Percentiles rank a stretch among this genome's conserved stretches.
phyloP scores from a whole-genome alignment of 2,329 filamentous ascomycete species.

The Eutypella sp. region DNA sequence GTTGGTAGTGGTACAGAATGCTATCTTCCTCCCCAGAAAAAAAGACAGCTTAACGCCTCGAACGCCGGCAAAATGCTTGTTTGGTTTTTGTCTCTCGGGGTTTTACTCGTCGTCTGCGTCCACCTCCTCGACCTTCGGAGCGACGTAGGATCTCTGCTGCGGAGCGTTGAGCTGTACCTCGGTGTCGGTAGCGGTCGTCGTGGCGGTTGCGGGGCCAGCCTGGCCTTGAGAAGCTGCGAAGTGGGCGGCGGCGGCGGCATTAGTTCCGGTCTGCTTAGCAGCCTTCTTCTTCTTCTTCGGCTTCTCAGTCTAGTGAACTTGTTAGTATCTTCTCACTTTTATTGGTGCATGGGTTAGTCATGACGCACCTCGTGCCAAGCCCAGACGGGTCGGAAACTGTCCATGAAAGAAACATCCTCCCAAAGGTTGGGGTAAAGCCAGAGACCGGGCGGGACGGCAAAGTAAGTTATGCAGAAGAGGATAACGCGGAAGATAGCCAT shows the following conservation, averaged over 20 bases:
- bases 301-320: constrained; percentile 23
- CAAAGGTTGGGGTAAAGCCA: constrained; percentile 98
- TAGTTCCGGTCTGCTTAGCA: constrained; percentile 29
- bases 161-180: constrained; percentile 44
- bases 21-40: no score
- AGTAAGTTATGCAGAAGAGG: constrained; percentile 89
- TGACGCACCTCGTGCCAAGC: constrained; percentile 88
- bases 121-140: constrained; percentile 52
- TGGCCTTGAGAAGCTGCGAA: constrained; percentile 52
- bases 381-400: constrained; percentile 94
- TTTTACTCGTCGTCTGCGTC: constrained; percentile 43
- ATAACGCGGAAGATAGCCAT: constrained; percentile 98
- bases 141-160: constrained; percentile 36
- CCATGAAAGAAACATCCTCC: constrained; percentile 97
- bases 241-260: constrained; percentile 29
- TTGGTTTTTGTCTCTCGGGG: no score
- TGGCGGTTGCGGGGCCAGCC: constrained; percentile 46
- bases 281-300: constrained; percentile 56
- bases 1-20: no score
- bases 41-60: constrained; percentile 8
- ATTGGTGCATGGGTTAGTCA: constrained; percentile 18
- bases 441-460: constrained; percentile 76
- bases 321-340: constrained; percentile 4
- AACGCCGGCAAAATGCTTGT: constrained; percentile 18
- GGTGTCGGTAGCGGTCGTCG: constrained; percentile 52